phyloP scores from a whole-genome alignment of 768 basidiomycete genomes.

The Wakefieldia striispora region DNA sequence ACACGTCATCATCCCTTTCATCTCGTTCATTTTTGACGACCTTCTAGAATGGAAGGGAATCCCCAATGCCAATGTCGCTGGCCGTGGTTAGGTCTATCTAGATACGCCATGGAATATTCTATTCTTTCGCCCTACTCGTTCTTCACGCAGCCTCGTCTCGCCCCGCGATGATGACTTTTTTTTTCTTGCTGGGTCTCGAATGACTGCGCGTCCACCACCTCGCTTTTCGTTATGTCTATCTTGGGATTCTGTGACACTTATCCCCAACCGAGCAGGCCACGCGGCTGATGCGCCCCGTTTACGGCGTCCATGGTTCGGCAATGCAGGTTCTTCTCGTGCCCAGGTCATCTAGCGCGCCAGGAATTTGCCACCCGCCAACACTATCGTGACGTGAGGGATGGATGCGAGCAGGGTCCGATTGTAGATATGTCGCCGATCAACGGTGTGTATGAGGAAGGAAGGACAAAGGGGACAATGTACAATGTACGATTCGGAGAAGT shows the following conservation, averaged over 20 bases:
- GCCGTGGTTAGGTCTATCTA: constrained; percentile 10
- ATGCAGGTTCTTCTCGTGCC: background rate
- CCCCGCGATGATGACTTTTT: background rate
- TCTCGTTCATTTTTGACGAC: constrained; percentile 21
- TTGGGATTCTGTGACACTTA: constrained; percentile 11
- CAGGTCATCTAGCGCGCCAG: constrained; percentile 15
- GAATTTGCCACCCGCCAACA: constrained; percentile 9
- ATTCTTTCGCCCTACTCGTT: constrained; percentile 13
- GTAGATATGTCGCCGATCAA: constrained; percentile 18
- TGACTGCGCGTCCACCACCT: background rate
- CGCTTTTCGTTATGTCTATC: constrained; percentile 18
- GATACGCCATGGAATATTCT: constrained; percentile 20
- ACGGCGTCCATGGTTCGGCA: constrained; percentile 25
- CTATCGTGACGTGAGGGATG: constrained; percentile 15
- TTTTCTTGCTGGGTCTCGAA: background rate
- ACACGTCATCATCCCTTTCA: constrained; percentile 29
- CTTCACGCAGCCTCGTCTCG: constrained; percentile 11
- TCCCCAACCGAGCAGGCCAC: constrained; percentile 22
- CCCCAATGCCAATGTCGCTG: constrained; percentile 12
- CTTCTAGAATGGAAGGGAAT: constrained; percentile 35
- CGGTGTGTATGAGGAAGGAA: constrained; percentile 7
- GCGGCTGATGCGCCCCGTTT: constrained; percentile 35
- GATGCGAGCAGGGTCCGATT: constrained; percentile 3
- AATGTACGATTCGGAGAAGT: constrained; percentile 5
- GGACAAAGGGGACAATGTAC: constrained; percentile 5